These are phyloP conservation scores for Fistulifera solaris DNA, from an alignment of 108 stramenopile species.

Conservation along the genomic window DNA sequence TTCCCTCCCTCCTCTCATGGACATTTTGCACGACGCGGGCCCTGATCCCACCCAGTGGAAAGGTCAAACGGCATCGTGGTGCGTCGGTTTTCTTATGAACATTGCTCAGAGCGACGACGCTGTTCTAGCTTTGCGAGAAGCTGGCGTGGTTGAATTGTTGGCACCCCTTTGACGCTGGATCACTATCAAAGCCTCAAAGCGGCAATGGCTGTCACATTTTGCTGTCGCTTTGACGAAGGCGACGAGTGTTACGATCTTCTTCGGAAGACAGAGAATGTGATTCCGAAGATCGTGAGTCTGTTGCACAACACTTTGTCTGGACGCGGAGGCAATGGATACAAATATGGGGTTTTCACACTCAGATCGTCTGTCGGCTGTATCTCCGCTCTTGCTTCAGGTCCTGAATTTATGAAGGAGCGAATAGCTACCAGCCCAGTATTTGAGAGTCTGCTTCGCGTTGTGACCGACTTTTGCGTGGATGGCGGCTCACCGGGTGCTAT, in stretches of 20 bases:
- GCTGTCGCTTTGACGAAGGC: constrained; percentile 80
- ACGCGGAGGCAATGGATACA: constrained; percentile 84
- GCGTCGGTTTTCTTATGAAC: constrained; percentile 90
- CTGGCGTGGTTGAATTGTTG: constrained; percentile 81
- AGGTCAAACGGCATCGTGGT: constrained; percentile 88
- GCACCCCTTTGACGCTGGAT: constrained; percentile 80
- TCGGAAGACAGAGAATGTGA: constrained; percentile 85
- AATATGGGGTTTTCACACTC: constrained; percentile 87
- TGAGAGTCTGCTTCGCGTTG: constrained; percentile 80
- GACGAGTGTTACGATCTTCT: constrained; percentile 85
- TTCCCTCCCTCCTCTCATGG: constrained; percentile 75
- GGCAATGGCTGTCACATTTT: constrained; percentile 88
- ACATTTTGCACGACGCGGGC: constrained; percentile 81
- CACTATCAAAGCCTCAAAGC: constrained; percentile 90
- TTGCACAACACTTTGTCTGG: constrained; percentile 86
- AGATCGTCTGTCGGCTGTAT: constrained; percentile 86
- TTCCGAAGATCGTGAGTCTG: constrained; percentile 80
- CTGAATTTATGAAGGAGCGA: constrained; percentile 88
- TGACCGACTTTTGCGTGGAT: constrained; percentile 83
- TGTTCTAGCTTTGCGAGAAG: constrained; percentile 69
- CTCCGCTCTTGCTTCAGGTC: constrained; percentile 76
- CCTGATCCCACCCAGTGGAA: constrained; percentile 89
- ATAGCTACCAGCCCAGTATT: constrained; percentile 80
- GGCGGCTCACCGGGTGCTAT: constrained; percentile 83
- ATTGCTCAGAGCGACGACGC: constrained; percentile 87